Evolutionary conservation across 176 grass and related monocot species (phyloP), one percentile per base, ranked within the genome.

Genomic region (Oryza nivara): DNA sequence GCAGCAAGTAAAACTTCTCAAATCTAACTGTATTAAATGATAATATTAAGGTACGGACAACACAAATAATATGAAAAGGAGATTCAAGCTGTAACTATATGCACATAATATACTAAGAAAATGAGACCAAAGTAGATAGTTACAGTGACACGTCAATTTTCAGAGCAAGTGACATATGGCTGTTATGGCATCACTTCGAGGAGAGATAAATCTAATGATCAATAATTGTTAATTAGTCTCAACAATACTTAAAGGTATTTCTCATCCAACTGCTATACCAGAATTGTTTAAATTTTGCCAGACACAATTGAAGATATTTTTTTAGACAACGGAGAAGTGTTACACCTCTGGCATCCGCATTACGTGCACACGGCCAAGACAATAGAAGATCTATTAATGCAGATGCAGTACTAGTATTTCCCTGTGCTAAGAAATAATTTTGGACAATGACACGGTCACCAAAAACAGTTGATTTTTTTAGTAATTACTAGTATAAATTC

Each of bases 21-120:
- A 44, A 49, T 16, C 82, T 49, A 28, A 70, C 32, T 72, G 11
- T 40, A 48, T 41, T 70, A 77, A 70, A 3, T 48, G 7, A n/a
- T 36, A 65, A 70, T 20, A 15, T 65, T 40, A 65, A 76, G 13
- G n/a, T 51, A 70, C 3, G 47, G 44, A 76, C 2, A 63, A 47
- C 35, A 71, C 32, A 70, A 51, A 65, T 75, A 4, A 13, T 87
- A 76, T 76, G 38, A 47, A 69, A 82, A 49, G n/a, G n/a, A 30
- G 28, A 34, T 11, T 58, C 47, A 74, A 67, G 1, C 41, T 68
- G 70, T 68, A 76, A 38, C 13, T 48, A 68, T 7, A 63, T 67
- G 71, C 6, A 41, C 44, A 9, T 52, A 2, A 9, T 12, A 76
- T 11, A 77, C 40, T 78, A 35, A 52, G 14, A 84, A 16, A 66